phyloP scores from a whole-genome alignment of 495 filamentous ascomycete genomes.

The Aspergillus homomorphus region DNA sequence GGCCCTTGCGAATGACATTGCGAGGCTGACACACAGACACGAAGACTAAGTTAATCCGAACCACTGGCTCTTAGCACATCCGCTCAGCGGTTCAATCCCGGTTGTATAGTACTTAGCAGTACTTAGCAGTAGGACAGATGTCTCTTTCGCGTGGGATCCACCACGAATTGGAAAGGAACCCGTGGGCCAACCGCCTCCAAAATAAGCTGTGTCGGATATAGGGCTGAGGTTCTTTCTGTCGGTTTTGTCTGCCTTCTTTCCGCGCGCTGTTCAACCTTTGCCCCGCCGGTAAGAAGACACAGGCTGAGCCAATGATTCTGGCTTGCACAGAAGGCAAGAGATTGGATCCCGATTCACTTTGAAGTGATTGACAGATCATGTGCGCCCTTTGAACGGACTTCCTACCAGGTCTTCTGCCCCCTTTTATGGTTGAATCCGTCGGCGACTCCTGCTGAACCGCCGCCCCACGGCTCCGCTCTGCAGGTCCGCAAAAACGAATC shows the following conservation, averaged over 20 bases:
- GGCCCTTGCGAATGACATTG: background rate
- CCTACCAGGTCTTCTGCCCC: background rate
- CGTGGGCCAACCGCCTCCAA: background rate
- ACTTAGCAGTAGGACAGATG: background rate
- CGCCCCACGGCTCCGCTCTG: slow-evolving; percentile 24
- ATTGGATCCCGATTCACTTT: background rate
- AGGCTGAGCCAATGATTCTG: background rate
- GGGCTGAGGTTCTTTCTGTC: background rate
- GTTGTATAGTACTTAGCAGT: background rate
- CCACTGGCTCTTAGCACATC: background rate
- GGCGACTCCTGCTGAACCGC: slow-evolving; percentile 18
- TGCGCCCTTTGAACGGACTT: background rate
- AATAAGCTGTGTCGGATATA: background rate
- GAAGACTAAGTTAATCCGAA: background rate
- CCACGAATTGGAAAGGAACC: slow-evolving; percentile 1
- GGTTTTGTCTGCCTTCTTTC: background rate
- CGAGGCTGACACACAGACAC: background rate
- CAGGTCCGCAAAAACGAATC: slow-evolving; percentile 7
- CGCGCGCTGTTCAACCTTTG: background rate
- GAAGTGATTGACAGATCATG: background rate
- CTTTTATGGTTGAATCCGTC: slow-evolving; percentile 4
- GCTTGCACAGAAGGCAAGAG: background rate
- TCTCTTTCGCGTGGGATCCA: background rate
- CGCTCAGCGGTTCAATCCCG: background rate
- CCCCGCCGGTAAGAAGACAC: background rate